Evolutionary conservation across 306 rosid species (phyloP).

Genomic region (Oemleria cerasiformis): DNA sequence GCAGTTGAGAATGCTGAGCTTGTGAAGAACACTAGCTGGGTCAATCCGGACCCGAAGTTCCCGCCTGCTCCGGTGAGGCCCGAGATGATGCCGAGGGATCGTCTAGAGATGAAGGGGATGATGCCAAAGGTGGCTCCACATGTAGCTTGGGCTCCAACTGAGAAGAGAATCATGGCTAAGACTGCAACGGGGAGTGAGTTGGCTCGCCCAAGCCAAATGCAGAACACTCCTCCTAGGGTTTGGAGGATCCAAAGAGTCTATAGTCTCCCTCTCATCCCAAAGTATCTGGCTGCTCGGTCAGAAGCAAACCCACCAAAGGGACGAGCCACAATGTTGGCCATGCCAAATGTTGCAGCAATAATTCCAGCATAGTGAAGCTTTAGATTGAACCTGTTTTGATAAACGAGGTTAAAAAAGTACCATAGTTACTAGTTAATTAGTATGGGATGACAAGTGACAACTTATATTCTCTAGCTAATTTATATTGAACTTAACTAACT

Average conservation of each 20-base stretch:
- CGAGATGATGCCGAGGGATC: conserved; percentile 71
- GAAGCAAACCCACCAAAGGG: conserved; percentile 84
- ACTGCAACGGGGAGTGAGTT: conserved; percentile 58
- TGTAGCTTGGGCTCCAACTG: conserved; percentile 88
- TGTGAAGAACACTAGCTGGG: conserved; percentile 75
- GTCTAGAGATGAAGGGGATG: conserved; percentile 76
- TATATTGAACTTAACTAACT: too few relatives aligned
- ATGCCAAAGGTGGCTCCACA: conserved; percentile 89
- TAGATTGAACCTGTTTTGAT: conserved; percentile 45
- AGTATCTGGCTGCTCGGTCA: conserved; percentile 47
- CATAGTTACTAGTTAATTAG: not conserved
- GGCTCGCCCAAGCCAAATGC: conserved; percentile 83
- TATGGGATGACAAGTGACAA: not conserved
- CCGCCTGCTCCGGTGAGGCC: conserved; percentile 88
- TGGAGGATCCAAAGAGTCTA: conserved; percentile 83
- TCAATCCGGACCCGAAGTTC: conserved; percentile 79
- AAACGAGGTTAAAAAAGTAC: not conserved
- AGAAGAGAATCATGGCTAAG: conserved; percentile 75
- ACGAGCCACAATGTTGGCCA: conserved; percentile 81
- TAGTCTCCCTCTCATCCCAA: conserved; percentile 85
- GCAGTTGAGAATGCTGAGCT: conserved; percentile 46
- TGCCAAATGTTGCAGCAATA: conserved; percentile 83
- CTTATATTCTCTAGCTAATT: not conserved
- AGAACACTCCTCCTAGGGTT: conserved; percentile 74
- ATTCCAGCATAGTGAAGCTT: conserved; percentile 85